These are phyloP conservation scores for Sclerotiophoma versabilis DNA, from an alignment of 2,329 filamentous ascomycete species.

Conservation along the genomic window DNA sequence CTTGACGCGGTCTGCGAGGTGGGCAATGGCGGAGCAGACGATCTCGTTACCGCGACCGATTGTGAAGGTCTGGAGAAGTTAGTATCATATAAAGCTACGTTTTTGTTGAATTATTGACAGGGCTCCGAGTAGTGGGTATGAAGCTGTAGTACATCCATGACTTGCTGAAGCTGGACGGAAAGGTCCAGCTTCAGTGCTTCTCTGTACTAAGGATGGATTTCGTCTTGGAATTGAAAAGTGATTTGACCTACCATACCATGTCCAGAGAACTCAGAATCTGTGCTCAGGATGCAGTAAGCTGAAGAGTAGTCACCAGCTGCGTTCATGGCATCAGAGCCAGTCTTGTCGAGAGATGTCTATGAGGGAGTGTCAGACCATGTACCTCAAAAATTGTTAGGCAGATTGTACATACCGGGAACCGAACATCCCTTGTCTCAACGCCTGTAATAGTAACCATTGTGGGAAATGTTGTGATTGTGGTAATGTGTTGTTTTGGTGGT, in stretches of 20 bases:
- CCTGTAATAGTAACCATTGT: constrained; percentile 57
- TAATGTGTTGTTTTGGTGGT: neutral
- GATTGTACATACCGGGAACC: constrained; percentile 53
- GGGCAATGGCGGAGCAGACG: constrained; percentile 82
- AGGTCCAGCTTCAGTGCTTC: no score
- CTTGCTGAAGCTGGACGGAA: no score
- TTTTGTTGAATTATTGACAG: no score
- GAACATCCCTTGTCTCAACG: constrained; percentile 56
- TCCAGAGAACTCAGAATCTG: constrained; percentile 73
- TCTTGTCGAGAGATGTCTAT: constrained; percentile 89
- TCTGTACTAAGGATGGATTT: no score
- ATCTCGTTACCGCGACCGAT: constrained; percentile 92
- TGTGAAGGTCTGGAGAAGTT: constrained; percentile 68
- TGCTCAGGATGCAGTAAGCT: constrained; percentile 91
- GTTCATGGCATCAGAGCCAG: constrained; percentile 97
- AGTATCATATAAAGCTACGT: no score
- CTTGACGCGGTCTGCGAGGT: constrained; percentile 77
- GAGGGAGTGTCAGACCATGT: neutral
- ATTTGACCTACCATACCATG: constrained; percentile 75
- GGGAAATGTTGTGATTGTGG: neutral
- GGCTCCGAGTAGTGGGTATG: neutral
- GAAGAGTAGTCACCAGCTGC: constrained; percentile 90
- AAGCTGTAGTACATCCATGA: no score
- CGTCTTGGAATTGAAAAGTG: neutral
- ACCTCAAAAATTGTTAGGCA: neutral